Percentiles rank a stretch among this genome's conserved stretches.
These are phyloP conservation scores for Alternaria longipes DNA, from an alignment of 2,329 filamentous ascomycete species.

Conservation along the genomic window DNA sequence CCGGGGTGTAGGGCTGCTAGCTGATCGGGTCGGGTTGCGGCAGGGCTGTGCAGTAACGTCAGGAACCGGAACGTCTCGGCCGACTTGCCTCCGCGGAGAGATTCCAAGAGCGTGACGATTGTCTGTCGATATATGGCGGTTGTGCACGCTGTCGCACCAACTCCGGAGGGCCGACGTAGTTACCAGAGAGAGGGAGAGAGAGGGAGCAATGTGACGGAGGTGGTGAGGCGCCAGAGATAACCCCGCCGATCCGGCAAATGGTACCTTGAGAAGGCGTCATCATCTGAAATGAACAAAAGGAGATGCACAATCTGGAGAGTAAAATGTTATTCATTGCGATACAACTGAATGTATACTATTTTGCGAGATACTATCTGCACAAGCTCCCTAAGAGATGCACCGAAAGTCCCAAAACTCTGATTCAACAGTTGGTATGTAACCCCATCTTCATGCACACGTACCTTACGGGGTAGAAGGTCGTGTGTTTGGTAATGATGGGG, in stretches of 20 bases:
- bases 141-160: conserved; percentile 37
- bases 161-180: conserved; percentile 26
- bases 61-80: conserved; percentile 19
- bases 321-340: conserved; percentile 15
- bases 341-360: conserved; percentile 1
- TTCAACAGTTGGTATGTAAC: conserved; percentile 58
- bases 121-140: conserved; percentile 19
- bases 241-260: conserved; percentile 26
- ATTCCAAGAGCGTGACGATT: conserved; percentile 40
- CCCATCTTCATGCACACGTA: conserved; percentile 71
- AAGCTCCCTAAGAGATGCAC: conserved; percentile 1
- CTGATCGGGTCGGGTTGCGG: conserved; percentile 15
- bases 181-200: background rate
- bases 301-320: background rate
- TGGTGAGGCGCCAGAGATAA: conserved; percentile 23
- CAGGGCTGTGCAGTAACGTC: conserved; percentile 16
- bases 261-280: conserved; percentile 21
- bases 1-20: conserved; percentile 18
- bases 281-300: conserved; percentile 10
- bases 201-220: background rate
- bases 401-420: conserved; percentile 8
- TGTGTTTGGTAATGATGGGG: conserved; percentile 73
- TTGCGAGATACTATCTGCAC: conserved; percentile 2
- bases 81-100: conserved; percentile 27
- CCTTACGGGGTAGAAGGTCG: conserved; percentile 61